Evolutionary conservation across 768 basidiomycete species (phyloP), one percentile per base, ranked within the genome.

Genomic region (Rickenella mellea): DNA sequence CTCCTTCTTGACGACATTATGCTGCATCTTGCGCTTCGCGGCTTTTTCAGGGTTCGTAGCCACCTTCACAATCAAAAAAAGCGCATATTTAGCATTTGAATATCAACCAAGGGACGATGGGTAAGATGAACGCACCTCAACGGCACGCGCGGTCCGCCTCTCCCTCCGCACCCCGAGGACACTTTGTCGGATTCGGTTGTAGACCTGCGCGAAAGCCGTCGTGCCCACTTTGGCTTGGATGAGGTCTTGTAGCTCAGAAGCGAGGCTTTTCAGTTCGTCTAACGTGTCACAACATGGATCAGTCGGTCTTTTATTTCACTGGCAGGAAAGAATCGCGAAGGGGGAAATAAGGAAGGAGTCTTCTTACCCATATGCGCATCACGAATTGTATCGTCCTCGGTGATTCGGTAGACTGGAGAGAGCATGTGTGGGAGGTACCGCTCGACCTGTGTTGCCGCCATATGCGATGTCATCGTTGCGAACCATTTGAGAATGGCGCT

Each of bases 401-500:
- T 68, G 39, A 99, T 73, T 24, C 92, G 82, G 57, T 93, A 86
- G 0, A 92, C 63, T 0, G 96, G 94, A 3, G 80, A 79, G 7
- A 97, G 64, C 21, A 97, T 82, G 54, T 96, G 91, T 2, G 80
- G 71, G 24, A 94, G 67, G 64, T 83, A 94, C 20, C 61, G 66
- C 49, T 85, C 77, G 0, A 89, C 65, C 14, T 67, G 62, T 0
- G 55, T 46, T 0, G 67, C 56, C 0, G 81, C 75, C 70, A 98
- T 77, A 52, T 75, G 62, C 2, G 83, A 77, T 2, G 77, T 63
- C 79, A 96, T 90, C 0, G 91, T 93, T 0, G 92, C 96, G 52
- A 98, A 96, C 83, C 91, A 96, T 12, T 87, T 81, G 33, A 99
- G 59, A 30, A 83, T 75, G 0, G 89, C 76, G 1, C 83, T 60